Percentiles rank a stretch among this genome's conserved stretches.
These are phyloP conservation scores for Acmispon strigosus DNA, from an alignment of 306 rosid species.

Conservation along the genomic window DNA sequence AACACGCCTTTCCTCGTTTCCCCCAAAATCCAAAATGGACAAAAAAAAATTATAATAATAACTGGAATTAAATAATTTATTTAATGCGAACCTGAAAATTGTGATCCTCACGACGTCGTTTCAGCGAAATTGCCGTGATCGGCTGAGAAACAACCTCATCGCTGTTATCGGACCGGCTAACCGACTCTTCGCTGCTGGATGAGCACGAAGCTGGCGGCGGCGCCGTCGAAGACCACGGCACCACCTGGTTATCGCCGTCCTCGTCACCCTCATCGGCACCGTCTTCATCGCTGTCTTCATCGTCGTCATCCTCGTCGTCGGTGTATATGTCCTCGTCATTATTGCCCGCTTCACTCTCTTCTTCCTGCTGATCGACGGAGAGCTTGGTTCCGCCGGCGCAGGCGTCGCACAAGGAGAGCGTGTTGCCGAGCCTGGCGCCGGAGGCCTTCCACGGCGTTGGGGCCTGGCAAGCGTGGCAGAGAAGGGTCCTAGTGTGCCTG, in stretches of 20 bases:
- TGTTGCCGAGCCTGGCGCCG: conserved; percentile 55
- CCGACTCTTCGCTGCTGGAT: conserved; percentile 50
- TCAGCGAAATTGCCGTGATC: conserved; percentile 19
- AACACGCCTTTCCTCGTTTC: too few relatives aligned
- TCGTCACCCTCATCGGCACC: conserved; percentile 30
- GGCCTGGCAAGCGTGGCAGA: conserved; percentile 65
- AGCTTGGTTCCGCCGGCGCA: conserved; percentile 34
- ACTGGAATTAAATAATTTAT: not conserved
- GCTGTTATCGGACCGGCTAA: conserved; percentile 15
- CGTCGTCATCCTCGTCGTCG: conserved; percentile 10
- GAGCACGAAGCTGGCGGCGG: conserved; percentile 51
- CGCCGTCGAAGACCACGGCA: conserved; percentile 43
- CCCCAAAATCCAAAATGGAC: not conserved
- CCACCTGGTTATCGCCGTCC: conserved; percentile 57
- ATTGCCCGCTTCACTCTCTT: conserved; percentile 43
- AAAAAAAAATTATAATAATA: not conserved
- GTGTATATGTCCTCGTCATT: conserved; percentile 38
- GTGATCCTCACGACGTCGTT: conserved; percentile 46
- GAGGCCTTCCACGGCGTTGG: conserved; percentile 74
- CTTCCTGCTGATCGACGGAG: conserved; percentile 1
- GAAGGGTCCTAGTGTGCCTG: conserved; percentile 63
- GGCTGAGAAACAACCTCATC: conserved; percentile 18
- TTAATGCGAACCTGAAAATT: conserved; percentile 28
- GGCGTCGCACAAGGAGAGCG: conserved; percentile 48
- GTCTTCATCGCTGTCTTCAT: not conserved